A percentile compares a stretch with the other conserved stretches of the same genome.
Evolutionary conservation across 805 yeast species (phyloP).

Genomic region (Candida maesae): DNA sequence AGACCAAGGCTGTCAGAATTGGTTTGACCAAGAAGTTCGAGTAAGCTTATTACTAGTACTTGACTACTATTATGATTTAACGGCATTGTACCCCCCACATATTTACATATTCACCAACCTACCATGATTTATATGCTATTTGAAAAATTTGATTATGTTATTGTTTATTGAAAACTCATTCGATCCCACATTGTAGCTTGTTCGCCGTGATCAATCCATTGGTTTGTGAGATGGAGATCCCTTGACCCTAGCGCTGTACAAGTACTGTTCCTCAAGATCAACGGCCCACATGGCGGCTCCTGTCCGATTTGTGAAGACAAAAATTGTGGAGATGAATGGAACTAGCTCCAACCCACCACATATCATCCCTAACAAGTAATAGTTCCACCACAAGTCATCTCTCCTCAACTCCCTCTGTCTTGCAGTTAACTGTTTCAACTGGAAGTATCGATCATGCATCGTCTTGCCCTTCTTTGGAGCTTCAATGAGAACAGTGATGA

Average conservation of each 20-base stretch:
- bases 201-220: too few species aligned
- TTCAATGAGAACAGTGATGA: slow-evolving; percentile 7
- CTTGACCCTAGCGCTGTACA: background rate
- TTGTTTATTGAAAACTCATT: too few species aligned
- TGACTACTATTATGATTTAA: too few species aligned
- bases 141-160: too few species aligned
- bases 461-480: slow-evolving; percentile 9
- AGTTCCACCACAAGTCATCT: slow-evolving; percentile 10
- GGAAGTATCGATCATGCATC: slow-evolving; percentile 10
- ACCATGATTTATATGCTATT: too few species aligned
- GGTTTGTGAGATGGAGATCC: too few species aligned
- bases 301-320: slow-evolving; percentile 13
- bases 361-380: slow-evolving; percentile 6
- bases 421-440: slow-evolving; percentile 5
- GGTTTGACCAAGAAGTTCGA: slow-evolving; percentile 20
- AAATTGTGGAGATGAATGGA: slow-evolving; percentile 10
- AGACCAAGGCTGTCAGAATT: slow-evolving; percentile 75
- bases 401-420: background rate
- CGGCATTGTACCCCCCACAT: too few species aligned
- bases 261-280: slow-evolving; percentile 7
- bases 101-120: background rate
- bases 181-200: too few species aligned
- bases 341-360: slow-evolving; percentile 7
- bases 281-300: slow-evolving; percentile 14
- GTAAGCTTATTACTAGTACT: slow-evolving; percentile 2